Percentiles rank a stretch among this genome's conserved stretches.
Evolutionary conservation across 108 stramenopile genomes (phyloP).

Genomic region (Licmophora abbreviata): DNA sequence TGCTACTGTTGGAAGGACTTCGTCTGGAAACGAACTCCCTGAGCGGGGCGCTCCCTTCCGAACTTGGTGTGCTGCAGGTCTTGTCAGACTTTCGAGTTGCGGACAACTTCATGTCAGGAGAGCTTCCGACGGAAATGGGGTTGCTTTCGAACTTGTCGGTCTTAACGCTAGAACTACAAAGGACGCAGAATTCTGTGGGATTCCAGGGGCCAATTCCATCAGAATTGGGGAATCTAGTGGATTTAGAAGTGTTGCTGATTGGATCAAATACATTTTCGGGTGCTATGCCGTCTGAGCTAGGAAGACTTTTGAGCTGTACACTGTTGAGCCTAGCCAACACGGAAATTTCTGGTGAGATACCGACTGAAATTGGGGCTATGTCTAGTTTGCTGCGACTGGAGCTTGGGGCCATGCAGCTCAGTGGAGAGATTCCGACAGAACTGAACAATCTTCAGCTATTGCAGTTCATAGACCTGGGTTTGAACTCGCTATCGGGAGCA

Average conservation of each 20-base stretch:
- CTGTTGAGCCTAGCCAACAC: not conserved
- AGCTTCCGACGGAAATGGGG: slow-evolving; percentile 46
- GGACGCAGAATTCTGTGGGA: no score
- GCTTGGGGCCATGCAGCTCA: not conserved
- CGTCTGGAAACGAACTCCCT: slow-evolving; percentile 16
- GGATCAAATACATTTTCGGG: not conserved
- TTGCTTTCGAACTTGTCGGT: slow-evolving; percentile 33
- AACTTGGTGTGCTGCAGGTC: slow-evolving; percentile 6
- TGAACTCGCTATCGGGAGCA: no score
- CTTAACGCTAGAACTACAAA: no score
- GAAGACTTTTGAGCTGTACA: not conserved
- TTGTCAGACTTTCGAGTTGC: no score
- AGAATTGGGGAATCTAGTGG: slow-evolving; percentile 4
- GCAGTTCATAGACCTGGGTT: no score
- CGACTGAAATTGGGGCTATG: slow-evolving; percentile 4
- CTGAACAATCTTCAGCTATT: no score
- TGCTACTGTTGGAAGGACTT: slow-evolving; percentile 7
- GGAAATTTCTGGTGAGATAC: not conserved
- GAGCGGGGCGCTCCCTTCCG: slow-evolving; percentile 16
- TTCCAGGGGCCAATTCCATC: not conserved
- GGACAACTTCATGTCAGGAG: slow-evolving; percentile 44
- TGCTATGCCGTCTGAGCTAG: not conserved
- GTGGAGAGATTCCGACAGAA: slow-evolving; percentile 1
- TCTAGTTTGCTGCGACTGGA: not conserved
- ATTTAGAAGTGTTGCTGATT: not conserved